Evolutionary conservation across 768 basidiomycete species (phyloP).

Genomic region (Amanita brunnescens): DNA sequence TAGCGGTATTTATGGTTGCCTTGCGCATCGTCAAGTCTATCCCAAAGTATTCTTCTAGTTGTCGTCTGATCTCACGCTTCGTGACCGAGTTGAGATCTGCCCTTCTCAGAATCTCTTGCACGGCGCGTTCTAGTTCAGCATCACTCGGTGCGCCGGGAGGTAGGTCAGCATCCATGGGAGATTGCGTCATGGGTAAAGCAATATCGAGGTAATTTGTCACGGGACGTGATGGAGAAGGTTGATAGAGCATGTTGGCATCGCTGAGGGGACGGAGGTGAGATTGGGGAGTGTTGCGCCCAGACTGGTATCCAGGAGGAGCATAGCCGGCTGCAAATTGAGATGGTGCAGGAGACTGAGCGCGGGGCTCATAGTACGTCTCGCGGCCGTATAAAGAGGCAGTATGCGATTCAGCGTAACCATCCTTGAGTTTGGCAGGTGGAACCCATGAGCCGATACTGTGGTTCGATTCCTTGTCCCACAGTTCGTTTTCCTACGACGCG

Average conservation of each 20-base stretch:
- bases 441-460: slow-evolving; percentile 93
- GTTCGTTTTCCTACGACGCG: slow-evolving; percentile 69
- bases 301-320: slow-evolving; percentile 65
- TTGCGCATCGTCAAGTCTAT: slow-evolving; percentile 70
- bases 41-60: slow-evolving; percentile 76
- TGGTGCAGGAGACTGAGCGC: slow-evolving; percentile 59
- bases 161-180: slow-evolving; percentile 37
- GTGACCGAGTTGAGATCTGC: slow-evolving; percentile 89
- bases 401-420: slow-evolving; percentile 69
- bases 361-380: slow-evolving; percentile 78
- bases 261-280: slow-evolving; percentile 33
- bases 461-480: slow-evolving; percentile 97
- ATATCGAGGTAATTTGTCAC: slow-evolving; percentile 73
- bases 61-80: slow-evolving; percentile 81
- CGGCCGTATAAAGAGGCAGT: slow-evolving; percentile 81
- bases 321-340: slow-evolving; percentile 49
- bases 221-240: slow-evolving; percentile 62
- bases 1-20: slow-evolving; percentile 65
- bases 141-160: slow-evolving; percentile 48
- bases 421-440: slow-evolving; percentile 62
- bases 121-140: slow-evolving; percentile 62
- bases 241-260: slow-evolving; percentile 27
- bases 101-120: slow-evolving; percentile 60
- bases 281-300: slow-evolving; percentile 67
- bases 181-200: slow-evolving; percentile 44